Base-by-base conservation (phyloP, 2,329 filamentous ascomycete species). In the Ceratocystis harringtonii region DNA sequence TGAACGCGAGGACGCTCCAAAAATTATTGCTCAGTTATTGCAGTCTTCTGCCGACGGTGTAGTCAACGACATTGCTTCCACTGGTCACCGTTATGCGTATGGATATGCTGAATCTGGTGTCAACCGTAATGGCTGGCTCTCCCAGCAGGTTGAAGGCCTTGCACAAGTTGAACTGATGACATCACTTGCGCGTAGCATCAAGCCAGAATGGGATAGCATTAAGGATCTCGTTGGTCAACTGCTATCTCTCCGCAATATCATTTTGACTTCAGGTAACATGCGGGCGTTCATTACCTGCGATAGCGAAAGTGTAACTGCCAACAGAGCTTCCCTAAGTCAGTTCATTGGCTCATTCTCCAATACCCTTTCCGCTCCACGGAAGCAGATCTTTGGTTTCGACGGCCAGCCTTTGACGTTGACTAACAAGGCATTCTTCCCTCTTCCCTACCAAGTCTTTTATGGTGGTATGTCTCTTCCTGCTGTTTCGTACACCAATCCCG, bases 361-460 rank as follows among this genome's bases (percentile, higher is more conserved):
- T 44, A 19, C 61, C n/a, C 58, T 68, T 32, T 45, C 41, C 10
- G 48, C 45, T 1, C 10, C 52, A 15, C 63, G 45, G 45, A 65
- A 65, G 8, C 63, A 45, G 19, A 28, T 65, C 0, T 63, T 67
- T 55, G 64, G 61, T 41, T 66, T 64, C 28, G 32, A 65, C 28
- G 66, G 61, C 5, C 66, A 66, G 48, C 61, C 66, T 10, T 41
- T 66, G 3, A 48, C 60, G 36, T 19, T 67, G 5, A 32, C 62
- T 41, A 78, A 79, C 69, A 94, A 91, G 74, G 87, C 90, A 0
- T 95, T 97, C 76, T 97, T 95, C 76, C 88, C 92, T 28, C 80
- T 99, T 19, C 94, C 94, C 0, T 99, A 96, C 76, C 94, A 99
- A 76, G 94, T 99, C 43, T 96, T 95, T 73, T 97, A 97, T 73